These are phyloP conservation scores for Aureobasidium sp. DNA, from an alignment of 2,329 filamentous ascomycete species.

Conservation along the genomic window DNA sequence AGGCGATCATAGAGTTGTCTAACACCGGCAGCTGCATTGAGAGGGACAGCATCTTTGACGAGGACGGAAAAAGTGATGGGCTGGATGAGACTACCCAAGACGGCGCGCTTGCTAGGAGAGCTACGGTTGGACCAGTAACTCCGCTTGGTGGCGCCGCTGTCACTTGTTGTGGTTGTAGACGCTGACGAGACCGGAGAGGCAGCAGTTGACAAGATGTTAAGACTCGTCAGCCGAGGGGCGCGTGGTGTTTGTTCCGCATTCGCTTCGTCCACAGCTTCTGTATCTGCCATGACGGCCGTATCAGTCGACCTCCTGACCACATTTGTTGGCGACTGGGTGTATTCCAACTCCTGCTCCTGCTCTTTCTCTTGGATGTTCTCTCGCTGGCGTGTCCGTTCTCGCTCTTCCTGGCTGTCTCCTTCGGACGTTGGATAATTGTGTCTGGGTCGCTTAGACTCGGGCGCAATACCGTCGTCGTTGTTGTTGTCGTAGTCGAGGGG, in stretches of 20 bases:
- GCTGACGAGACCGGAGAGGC: slow-evolving; percentile 18
- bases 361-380: slow-evolving; percentile 17
- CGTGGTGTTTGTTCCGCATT: slow-evolving; percentile 18
- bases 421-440: slow-evolving; percentile 12
- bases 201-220: slow-evolving; percentile 21
- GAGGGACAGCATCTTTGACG: slow-evolving; percentile 9
- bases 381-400: slow-evolving; percentile 17
- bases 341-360: slow-evolving; percentile 16
- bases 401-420: slow-evolving; percentile 12
- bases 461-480: slow-evolving; percentile 17
- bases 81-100: slow-evolving; percentile 17
- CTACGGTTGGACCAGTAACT: slow-evolving; percentile 19
- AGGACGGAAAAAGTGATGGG: slow-evolving; percentile 17
- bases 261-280: slow-evolving; percentile 14
- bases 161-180: slow-evolving; percentile 20
- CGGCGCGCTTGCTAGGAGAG: slow-evolving; percentile 19
- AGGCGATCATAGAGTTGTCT: too few species aligned
- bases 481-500: slow-evolving; percentile 12
- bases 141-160: slow-evolving; percentile 19
- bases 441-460: slow-evolving; percentile 19
- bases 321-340: slow-evolving; percentile 10
- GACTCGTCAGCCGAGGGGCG: slow-evolving; percentile 17
- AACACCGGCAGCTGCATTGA: slow-evolving; percentile 18
- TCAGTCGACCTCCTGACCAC: background rate
- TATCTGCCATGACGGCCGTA: slow-evolving; percentile 12